Conservation (phyloP, 345 rosid species). For the Clarkia xantiana region DNA sequence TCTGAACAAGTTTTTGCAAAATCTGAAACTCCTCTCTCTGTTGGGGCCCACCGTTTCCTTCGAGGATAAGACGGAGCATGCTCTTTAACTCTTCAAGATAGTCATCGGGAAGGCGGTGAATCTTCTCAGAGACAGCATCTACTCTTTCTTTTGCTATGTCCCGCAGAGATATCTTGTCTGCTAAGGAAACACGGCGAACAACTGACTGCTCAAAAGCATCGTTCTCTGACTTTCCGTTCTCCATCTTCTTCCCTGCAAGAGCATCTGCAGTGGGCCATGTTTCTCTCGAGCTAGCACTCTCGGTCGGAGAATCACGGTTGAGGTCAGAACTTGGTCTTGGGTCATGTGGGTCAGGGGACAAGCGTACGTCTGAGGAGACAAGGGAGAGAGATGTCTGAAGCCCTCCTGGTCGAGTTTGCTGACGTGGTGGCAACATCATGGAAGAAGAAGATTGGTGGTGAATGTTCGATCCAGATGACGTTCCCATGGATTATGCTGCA, state of each 20-base stretch:
- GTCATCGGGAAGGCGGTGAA: slow-evolving; percentile 59
- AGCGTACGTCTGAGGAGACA: slow-evolving; percentile 48
- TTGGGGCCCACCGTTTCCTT: slow-evolving; percentile 74
- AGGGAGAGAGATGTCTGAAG: slow-evolving; percentile 50
- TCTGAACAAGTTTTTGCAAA: slow-evolving; percentile 71
- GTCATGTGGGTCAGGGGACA: slow-evolving; percentile 46
- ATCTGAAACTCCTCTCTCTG: slow-evolving; percentile 63
- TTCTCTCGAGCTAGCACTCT: slow-evolving; percentile 91
- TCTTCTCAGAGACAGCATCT: slow-evolving; percentile 62
- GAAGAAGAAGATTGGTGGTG: slow-evolving; percentile 38
- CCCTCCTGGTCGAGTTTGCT: slow-evolving; percentile 48
- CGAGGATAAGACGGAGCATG: slow-evolving; percentile 59
- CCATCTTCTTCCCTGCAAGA: slow-evolving; percentile 45
- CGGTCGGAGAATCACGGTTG: slow-evolving; percentile 81
- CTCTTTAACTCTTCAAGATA: slow-evolving; percentile 70
- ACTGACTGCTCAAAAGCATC: slow-evolving; percentile 59
- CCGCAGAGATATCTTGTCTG: slow-evolving; percentile 62
- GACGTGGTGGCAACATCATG: slow-evolving; percentile 79
- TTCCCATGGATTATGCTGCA: slow-evolving; percentile 39
- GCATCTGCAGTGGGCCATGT: slow-evolving; percentile 81
- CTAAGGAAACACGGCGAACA: slow-evolving; percentile 40
- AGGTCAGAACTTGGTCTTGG: slow-evolving; percentile 58
- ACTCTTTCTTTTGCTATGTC: slow-evolving; percentile 87
- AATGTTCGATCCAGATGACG: slow-evolving; percentile 82
- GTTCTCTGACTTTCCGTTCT: slow-evolving; percentile 48